Base-by-base conservation (phyloP, 1,284 basidiomycete species). In the Agroathelia rolfsii region DNA sequence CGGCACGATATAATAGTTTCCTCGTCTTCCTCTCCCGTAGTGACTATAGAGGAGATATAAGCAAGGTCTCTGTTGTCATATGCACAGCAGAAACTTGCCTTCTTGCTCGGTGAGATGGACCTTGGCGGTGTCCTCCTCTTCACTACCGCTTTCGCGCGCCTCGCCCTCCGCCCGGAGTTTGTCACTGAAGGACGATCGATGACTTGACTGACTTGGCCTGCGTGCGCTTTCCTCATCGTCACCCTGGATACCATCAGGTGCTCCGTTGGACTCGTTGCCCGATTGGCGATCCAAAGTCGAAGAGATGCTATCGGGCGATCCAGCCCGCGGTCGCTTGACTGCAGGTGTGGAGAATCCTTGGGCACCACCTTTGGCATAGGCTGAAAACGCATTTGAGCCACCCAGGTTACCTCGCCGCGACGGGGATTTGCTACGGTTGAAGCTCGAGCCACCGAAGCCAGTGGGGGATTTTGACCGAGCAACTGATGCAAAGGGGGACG, bases 1-100 rank as follows among this genome's bases (percentile, higher is more conserved):
- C 92, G 78, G 8, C 82, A 78, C 58, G 86, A 82, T 53, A 81
- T 77, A 26, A 89, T 59, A 1, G 84, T 90, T 38, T 81, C 72
- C 52, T 96, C 92, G 14, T 88, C 83, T 53, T 96, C 92, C 55
- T 96, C 92, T 7, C 92, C 92, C 0, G 92, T 96, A 26, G 70
- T 61, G 19, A 86, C 90, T 93, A 45, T 15, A 43, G 16, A 29
- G 9, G 4, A 38, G 35, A 20, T 20, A 31, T 12, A 23, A 36
- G 11, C 30, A 12, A 32, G 24, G 38, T 33, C 30, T 13, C 18
- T 38, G 8, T 30, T 32, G 20, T 24, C 26, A 24, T n/a, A n/a
- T n/a, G 14, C 23, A 23, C 17, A 35, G 37, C 28, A 19, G 13
- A 24, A 30, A 57, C 73, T 45, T 39, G 80, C 85, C 70, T 53